Evolutionary conservation across 2,329 filamentous ascomycete genomes (phyloP), one percentile per base, ranked within the genome.

Genomic region (Colletotrichum tabaci): DNA sequence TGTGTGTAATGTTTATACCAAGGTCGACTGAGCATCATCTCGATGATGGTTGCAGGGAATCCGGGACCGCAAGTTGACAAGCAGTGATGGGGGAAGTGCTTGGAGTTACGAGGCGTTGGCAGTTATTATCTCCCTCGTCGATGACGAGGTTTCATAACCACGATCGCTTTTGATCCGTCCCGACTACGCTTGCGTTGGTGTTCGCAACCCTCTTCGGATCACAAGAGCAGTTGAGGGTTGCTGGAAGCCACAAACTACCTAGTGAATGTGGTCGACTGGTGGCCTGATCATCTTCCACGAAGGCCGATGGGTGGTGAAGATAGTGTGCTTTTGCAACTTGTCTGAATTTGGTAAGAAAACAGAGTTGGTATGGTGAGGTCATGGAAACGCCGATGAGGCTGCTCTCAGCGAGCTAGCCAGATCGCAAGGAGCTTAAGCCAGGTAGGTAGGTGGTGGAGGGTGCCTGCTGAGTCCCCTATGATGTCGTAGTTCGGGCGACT

Each of bases 361-460:
- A 30, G 7, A 49, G 50, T 9, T n/a, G n/a, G 30, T 26, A 42
- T 49, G 40, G 42, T 70, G 62, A 70, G 62, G 62, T 66, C 67
- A 70, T 70, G 10, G n/a, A 42, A 53, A 49, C 52, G 40, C 40
- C 62, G 68, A 71, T 62, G 42, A 46, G 30, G 42, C n/a, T 35
- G 40, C 53, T 42, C 38, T 46, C 15, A 21, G 44, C 23, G 12
- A 57, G 30, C 64, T 71, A 71, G 57, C 50, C 44, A 46, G 52
- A 62, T 71, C 50, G 44, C 38, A 53, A 30, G 50, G 38, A 71
- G 68, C 64, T 55, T 62, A 67, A 65, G 50, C 64, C 52, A 58
- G 47, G 38, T 42, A n/a, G 38, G 52, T 26, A 52, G 30, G 47
- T 63, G 52, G 68, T 62, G 64, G 57, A 40, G 42, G 68, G 56